These are phyloP conservation scores for Gaultheria prostrata DNA, from an alignment of 148 eudicot genomes.

Conservation along the genomic window DNA sequence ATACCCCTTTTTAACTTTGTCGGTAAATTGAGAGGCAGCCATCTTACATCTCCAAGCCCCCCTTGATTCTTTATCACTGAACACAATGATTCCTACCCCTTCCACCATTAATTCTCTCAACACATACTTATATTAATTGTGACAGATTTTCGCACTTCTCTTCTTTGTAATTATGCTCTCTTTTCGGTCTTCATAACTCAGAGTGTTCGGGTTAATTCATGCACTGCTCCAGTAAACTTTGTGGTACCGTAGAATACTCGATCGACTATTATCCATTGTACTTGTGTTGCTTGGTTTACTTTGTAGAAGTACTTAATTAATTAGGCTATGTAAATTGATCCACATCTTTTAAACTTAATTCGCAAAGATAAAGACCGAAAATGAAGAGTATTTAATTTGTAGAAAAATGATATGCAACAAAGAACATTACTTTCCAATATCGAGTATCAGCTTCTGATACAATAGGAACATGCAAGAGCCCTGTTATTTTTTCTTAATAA, in stretches of 20 bases:
- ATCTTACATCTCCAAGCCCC: conserved; percentile 10
- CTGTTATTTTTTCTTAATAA: too few relatives aligned
- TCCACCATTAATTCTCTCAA: not conserved
- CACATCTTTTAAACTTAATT: too few relatives aligned
- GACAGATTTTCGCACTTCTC: not conserved
- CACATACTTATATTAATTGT: not conserved
- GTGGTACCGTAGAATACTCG: too few relatives aligned
- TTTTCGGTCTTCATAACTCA: not conserved
- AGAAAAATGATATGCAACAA: not conserved
- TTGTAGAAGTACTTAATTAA: not conserved
- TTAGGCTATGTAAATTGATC: not conserved
- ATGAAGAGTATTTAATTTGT: not conserved
- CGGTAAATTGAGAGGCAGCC: conserved; percentile 17
- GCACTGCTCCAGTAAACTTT: not conserved
- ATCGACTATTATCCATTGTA: not conserved
- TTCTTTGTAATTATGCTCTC: not conserved
- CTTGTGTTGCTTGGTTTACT: not conserved
- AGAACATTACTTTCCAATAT: too few relatives aligned
- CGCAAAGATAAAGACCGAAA: not conserved
- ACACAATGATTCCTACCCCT: not conserved
- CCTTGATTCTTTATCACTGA: not conserved
- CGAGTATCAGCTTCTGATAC: not conserved
- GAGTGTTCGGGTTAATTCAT: not conserved
- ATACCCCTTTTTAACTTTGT: conserved; percentile 7
- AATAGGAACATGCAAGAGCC: too few relatives aligned